Percentiles rank a stretch among this genome's conserved stretches.
These are phyloP conservation scores for Rhodotorula mucilaginosa DNA, from an alignment of 1,284 basidiomycete species.

Conservation along the genomic window DNA sequence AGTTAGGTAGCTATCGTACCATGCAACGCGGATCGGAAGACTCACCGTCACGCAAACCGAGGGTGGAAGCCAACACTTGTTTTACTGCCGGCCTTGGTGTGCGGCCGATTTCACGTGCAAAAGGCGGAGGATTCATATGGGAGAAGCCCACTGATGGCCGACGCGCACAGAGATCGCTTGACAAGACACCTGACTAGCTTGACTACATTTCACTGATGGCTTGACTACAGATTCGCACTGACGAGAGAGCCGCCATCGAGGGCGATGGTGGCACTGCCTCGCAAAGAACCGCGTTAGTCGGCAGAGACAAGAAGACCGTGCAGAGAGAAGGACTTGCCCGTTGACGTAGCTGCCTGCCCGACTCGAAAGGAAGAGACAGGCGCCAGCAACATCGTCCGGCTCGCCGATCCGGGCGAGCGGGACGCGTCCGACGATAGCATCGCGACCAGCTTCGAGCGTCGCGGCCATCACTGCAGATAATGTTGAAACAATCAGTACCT, in stretches of 20 bases:
- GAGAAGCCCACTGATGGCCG: too few species aligned
- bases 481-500: background rate
- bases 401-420: constrained; percentile 61
- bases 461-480: constrained; percentile 59
- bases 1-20: too few species aligned
- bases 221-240: constrained; percentile 25
- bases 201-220: too few species aligned
- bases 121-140: background rate
- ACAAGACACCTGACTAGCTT: background rate
- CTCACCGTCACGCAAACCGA: background rate
- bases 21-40: background rate
- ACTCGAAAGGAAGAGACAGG: constrained; percentile 62
- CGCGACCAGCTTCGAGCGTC: constrained; percentile 57
- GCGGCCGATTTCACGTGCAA: background rate
- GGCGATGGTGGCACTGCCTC: constrained; percentile 30
- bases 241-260: constrained; percentile 39
- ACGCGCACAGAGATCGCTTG: background rate
- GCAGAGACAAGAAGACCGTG: background rate
- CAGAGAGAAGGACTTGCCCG: constrained; percentile 46
- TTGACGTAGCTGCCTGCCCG: constrained; percentile 64
- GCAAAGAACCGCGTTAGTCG: background rate
- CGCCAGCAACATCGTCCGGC: constrained; percentile 63
- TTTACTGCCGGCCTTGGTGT: background rate
- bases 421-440: constrained; percentile 54
- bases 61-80: too few species aligned